These are phyloP conservation scores for Melaleuca quinquenervia DNA, from an alignment of 345 rosid species.

Conservation along the genomic window DNA sequence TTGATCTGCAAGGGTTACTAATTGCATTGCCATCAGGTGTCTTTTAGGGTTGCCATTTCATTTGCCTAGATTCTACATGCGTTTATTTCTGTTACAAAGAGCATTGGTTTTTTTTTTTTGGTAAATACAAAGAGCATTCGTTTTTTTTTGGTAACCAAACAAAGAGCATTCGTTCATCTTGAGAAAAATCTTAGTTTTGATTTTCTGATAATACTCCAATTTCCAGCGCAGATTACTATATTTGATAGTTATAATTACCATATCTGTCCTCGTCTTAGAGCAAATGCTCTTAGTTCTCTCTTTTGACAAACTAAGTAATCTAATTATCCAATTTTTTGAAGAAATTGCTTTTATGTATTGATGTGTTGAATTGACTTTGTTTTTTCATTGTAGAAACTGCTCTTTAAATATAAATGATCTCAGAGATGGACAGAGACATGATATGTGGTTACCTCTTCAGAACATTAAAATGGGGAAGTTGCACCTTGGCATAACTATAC, in stretches of 20 bases:
- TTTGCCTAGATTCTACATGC: neutral
- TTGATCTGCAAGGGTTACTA: neutral
- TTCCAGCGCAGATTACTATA: neutral
- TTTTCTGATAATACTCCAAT: neutral
- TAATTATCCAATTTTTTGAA: neutral
- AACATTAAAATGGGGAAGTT: constrained; percentile 72
- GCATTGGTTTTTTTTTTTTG: too few relatives aligned
- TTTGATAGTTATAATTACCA: neutral
- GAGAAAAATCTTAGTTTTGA: neutral
- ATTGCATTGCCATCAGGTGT: neutral
- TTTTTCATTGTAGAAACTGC: constrained; percentile 37
- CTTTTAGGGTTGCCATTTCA: neutral
- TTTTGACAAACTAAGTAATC: neutral
- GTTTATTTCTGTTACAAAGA: neutral
- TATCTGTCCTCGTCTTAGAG: neutral
- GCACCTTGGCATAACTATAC: constrained; percentile 65
- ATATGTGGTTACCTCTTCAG: constrained; percentile 86
- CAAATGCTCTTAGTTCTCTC: neutral
- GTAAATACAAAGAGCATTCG: too few relatives aligned
- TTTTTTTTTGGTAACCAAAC: too few relatives aligned
- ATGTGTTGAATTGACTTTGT: neutral
- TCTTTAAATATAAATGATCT: constrained; percentile 46
- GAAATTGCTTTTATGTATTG: neutral
- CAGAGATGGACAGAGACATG: constrained; percentile 67
- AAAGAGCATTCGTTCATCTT: neutral